Conservation (phyloP, 495 filamentous ascomycete genomes). For the Neurospora sp. region DNA sequence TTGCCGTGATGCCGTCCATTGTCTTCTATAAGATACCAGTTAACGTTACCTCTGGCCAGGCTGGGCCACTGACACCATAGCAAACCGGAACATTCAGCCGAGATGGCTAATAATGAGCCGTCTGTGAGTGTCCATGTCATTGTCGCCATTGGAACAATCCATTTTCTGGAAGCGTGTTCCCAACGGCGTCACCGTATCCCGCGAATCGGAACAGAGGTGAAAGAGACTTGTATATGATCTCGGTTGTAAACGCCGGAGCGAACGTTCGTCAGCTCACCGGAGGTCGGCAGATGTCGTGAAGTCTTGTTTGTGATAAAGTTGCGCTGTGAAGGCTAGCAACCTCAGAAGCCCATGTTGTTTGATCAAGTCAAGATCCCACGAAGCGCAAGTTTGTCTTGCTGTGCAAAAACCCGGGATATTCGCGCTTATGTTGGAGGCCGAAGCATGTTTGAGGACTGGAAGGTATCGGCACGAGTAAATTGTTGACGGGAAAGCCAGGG, state of each 20-base stretch:
- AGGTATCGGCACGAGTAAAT: not conserved
- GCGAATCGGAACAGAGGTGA: not conserved
- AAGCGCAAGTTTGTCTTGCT: not conserved
- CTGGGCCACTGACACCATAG: not conserved
- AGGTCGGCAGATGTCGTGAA: not conserved
- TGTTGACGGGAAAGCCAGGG: not conserved
- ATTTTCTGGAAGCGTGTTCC: not conserved
- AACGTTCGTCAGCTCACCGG: not conserved
- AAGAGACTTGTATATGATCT: not conserved
- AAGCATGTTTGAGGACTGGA: not conserved
- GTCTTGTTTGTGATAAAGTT: not conserved
- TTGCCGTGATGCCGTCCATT: not conserved
- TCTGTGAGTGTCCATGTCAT: not conserved
- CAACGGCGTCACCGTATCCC: not conserved
- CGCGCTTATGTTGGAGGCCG: not conserved
- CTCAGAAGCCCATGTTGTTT: not conserved
- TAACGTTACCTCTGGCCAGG: conserved; percentile 11
- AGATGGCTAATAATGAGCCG: conserved; percentile 18
- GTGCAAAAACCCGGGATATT: not conserved
- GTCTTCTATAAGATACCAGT: not conserved
- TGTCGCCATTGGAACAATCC: not conserved
- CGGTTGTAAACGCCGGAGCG: not conserved
- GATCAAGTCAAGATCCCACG: not conserved
- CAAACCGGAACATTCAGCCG: conserved; percentile 19
- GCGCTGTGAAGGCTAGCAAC: not conserved